A percentile compares a stretch with the other conserved stretches of the same genome.
Evolutionary conservation across 768 basidiomycete species (phyloP).

Genomic region (Heimioporus sp.): DNA sequence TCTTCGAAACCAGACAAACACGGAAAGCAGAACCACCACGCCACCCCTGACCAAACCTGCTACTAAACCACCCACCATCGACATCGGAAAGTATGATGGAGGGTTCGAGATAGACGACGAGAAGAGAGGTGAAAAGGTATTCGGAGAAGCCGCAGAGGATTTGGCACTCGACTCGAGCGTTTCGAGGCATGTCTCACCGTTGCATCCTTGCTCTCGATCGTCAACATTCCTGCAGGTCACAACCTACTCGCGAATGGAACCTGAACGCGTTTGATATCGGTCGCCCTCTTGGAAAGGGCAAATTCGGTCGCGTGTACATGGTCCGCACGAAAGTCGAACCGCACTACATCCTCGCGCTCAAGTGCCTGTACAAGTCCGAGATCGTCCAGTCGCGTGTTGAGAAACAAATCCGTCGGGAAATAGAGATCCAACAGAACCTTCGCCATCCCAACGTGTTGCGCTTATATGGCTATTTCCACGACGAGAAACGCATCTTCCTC

Average conservation of each 20-base stretch:
- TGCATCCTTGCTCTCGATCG: not conserved
- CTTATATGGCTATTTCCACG: slow-evolving; percentile 97
- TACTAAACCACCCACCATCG: slow-evolving; percentile 38
- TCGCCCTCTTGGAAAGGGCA: slow-evolving; percentile 95
- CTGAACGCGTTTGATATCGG: slow-evolving; percentile 91
- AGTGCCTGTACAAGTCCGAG: slow-evolving; percentile 96
- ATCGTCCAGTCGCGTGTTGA: slow-evolving; percentile 89
- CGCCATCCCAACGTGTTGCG: slow-evolving; percentile 94
- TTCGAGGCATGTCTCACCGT: slow-evolving; percentile 47
- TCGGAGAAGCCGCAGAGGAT: slow-evolving; percentile 75
- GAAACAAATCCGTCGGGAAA: slow-evolving; percentile 96
- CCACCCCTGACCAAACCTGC: slow-evolving; percentile 23
- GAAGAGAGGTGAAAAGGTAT: slow-evolving; percentile 69
- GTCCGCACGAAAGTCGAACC: slow-evolving; percentile 88
- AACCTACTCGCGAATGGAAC: slow-evolving; percentile 82
- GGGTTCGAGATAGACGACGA: slow-evolving; percentile 90
- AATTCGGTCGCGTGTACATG: slow-evolving; percentile 99
- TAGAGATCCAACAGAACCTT: slow-evolving; percentile 96
- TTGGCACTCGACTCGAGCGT: slow-evolving; percentile 84
- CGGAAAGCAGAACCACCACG: slow-evolving; percentile 25
- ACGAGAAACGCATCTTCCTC: slow-evolving; percentile 94
- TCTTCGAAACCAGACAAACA: slow-evolving; percentile 38
- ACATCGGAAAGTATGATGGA: slow-evolving; percentile 94
- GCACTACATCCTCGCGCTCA: slow-evolving; percentile 93
- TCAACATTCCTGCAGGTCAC: slow-evolving; percentile 41